Evolutionary conservation across 495 filamentous ascomycete genomes (phyloP).

Genomic region (Peziza echinospora): DNA sequence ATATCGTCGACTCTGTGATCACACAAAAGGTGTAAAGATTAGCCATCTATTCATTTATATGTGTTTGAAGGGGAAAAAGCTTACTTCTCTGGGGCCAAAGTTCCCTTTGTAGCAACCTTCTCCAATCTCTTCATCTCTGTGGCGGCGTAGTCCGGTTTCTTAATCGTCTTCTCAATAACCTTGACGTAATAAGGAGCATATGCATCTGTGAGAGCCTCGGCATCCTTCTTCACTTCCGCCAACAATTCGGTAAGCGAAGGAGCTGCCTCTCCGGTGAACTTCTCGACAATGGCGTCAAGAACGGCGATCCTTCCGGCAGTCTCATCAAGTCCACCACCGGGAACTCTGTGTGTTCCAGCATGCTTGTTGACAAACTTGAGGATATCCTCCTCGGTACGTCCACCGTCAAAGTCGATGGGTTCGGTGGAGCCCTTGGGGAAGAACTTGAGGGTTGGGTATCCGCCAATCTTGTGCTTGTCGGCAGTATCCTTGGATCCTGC

Average conservation of each 20-base stretch:
- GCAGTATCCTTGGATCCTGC: constrained; percentile 43
- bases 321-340: constrained; percentile 59
- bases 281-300: constrained; percentile 50
- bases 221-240: constrained; percentile 35
- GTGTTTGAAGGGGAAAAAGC: neutral
- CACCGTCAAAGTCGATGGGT: constrained; percentile 48
- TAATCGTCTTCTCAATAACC: constrained; percentile 60
- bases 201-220: constrained; percentile 43
- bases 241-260: constrained; percentile 41
- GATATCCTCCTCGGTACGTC: constrained; percentile 56
- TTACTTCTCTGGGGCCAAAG: constrained; percentile 54
- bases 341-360: constrained; percentile 64
- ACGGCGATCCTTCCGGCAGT: constrained; percentile 61
- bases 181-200: constrained; percentile 88
- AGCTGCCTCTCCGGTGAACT: constrained; percentile 30
- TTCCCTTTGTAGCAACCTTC: constrained; percentile 64
- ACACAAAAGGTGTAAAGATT: neutral
- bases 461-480: constrained; percentile 51
- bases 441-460: constrained; percentile 95
- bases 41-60: constrained; percentile 3
- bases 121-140: constrained; percentile 73
- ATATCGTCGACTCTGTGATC: constrained; percentile 64
- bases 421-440: constrained; percentile 75
- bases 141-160: constrained; percentile 52
- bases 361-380: constrained; percentile 71